phyloP scores from a whole-genome alignment of 176 grass and related monocot genomes.

The Poa annua region DNA sequence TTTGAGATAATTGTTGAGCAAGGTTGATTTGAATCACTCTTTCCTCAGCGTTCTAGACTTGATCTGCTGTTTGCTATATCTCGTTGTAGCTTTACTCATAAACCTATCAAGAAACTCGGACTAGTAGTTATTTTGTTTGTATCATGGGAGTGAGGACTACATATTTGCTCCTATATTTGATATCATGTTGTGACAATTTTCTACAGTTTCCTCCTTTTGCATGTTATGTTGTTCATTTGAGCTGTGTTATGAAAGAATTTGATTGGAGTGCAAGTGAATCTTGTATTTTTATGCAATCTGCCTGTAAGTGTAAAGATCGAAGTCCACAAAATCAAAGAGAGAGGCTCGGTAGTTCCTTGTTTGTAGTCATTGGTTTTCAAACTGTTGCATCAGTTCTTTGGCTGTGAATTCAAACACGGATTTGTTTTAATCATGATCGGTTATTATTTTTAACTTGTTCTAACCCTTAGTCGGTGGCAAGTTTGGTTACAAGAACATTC shows the following conservation, averaged over 20 bases:
- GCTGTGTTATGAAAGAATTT: neutral
- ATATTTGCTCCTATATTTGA: constrained; percentile 38
- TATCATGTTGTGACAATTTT: constrained; percentile 35
- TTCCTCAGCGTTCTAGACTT: neutral
- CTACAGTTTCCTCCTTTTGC: neutral
- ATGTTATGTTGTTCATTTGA: neutral
- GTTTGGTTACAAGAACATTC: too few species aligned
- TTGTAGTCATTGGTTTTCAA: too few species aligned
- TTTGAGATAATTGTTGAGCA: constrained; percentile 29
- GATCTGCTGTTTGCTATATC: constrained; percentile 21
- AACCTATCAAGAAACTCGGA: constrained; percentile 10
- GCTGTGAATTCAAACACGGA: too few species aligned
- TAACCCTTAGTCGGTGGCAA: too few species aligned
- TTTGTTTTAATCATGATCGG: too few species aligned
- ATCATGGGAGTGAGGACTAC: constrained; percentile 29
- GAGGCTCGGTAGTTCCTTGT: neutral
- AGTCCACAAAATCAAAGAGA: neutral
- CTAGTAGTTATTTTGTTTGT: constrained; percentile 5
- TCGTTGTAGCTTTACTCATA: constrained; percentile 15
- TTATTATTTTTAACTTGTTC: too few species aligned
- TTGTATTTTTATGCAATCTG: neutral
- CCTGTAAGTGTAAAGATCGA: neutral
- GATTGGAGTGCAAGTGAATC: neutral
- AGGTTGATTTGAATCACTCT: constrained; percentile 41
- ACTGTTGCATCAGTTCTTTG: too few species aligned